Base-by-base conservation (phyloP, 2,329 filamentous ascomycete genomes). In the Diaporthe velutina region DNA sequence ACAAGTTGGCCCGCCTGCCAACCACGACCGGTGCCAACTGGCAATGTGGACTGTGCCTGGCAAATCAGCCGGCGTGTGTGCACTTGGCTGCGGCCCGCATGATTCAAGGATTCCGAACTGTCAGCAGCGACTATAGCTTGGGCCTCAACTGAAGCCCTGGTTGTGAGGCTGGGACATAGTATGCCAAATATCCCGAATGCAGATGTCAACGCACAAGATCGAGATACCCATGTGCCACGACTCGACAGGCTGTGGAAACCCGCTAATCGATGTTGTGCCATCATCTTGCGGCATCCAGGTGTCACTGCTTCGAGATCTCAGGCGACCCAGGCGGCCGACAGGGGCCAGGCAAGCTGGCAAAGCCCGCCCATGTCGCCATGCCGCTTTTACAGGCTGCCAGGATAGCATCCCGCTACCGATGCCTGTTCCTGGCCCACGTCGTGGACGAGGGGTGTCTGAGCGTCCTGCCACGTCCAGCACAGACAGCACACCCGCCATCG, bases 281-380 rank as follows among this genome's bases (percentile, higher is more conserved):
- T 73, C 64, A 66, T 70, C 71, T 57, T 30, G 54, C 55, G 48
- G 64, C 54, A 50, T 35, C 30, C 33, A 52, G 45, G 48, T 60
- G 54, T 75, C 57, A 68, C 55, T 38, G 45, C 61, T 58, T 72
- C 70, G 70, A 61, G n/a, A 52, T 60, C 42, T 64, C 12, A 55
- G 25, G 33, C 33, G 45, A 50, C 60, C 57, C 74, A 38, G 10
- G 54, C 60, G 38, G 64, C 35, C 54, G 50, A 67, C 70, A 64
- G 38, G 60, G 74, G 70, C 15, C 13, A 57, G 50, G 48, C 71
- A 61, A 50, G 38, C 58, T 64, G 58, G 58, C 58, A 30, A 30
- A 30, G 64, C 64, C 64, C 48, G 73, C 73, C 74, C 74, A 58
- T 74, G 71, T 70, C 30, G 38, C 64, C 71, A 75, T 60, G 71